These are phyloP conservation scores for Trichosporon inkin DNA, from an alignment of 1,284 basidiomycete species.

Conservation along the genomic window DNA sequence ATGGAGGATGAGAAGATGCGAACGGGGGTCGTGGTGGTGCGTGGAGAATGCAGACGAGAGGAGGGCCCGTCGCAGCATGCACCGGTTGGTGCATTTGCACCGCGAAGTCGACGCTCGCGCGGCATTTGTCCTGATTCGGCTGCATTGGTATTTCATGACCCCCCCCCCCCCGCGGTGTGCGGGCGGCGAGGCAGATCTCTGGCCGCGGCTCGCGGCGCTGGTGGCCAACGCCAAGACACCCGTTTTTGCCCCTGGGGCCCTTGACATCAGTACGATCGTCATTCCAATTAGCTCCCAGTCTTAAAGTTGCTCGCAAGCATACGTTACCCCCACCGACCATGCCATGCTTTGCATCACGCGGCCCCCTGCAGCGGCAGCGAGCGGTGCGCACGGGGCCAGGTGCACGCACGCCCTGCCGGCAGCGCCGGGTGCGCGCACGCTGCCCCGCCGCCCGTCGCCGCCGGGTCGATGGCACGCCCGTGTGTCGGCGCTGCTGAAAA, in stretches of 20 bases:
- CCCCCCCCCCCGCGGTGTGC: no score
- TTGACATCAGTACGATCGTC: constrained; percentile 9
- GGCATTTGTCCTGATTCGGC: constrained; percentile 5
- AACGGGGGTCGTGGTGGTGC: not conserved
- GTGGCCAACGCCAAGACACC: constrained; percentile 2
- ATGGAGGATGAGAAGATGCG: not conserved
- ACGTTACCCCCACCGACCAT: not conserved
- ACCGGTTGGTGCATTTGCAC: not conserved
- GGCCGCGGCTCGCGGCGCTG: no score
- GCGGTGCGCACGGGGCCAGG: not conserved
- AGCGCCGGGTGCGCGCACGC: no score
- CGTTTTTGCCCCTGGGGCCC: not conserved
- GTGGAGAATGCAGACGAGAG: not conserved
- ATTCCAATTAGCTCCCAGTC: constrained; percentile 2
- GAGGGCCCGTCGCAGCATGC: not conserved
- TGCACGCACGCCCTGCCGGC: no score
- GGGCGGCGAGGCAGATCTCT: not conserved
- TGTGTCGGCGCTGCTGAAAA: no score
- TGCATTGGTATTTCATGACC: constrained; percentile 7
- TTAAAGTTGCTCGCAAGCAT: constrained; percentile 7
- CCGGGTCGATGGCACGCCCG: no score
- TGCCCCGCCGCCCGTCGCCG: no score
- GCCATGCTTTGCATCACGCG: not conserved
- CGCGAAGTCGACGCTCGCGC: not conserved
- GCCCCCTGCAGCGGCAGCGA: not conserved